Base-by-base conservation (phyloP, 2,329 filamentous ascomycete genomes). In the Albophoma yamanashiensis region DNA sequence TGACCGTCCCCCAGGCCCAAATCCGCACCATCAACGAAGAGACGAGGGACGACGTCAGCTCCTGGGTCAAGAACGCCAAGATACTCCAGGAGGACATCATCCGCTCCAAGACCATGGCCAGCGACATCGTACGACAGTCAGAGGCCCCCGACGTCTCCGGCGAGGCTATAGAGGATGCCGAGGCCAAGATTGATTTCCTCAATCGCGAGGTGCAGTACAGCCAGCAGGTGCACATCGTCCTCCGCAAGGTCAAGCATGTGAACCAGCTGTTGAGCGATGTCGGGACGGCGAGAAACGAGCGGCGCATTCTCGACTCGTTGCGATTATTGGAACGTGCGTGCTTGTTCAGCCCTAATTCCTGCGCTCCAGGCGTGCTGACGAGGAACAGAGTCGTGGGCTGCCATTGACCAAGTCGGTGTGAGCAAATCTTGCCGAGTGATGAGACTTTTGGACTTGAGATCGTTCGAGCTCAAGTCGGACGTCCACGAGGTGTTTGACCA, bases 41-140 rank as follows among this genome's bases (percentile, higher is more conserved):
- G 65, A 89, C 86, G 22, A 89, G 87, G 60, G 83, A 87, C 45
- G 89, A 95, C 68, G 88, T 96, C 57, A 89, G 91, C 69, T 83
- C 87, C 58, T 97, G 93, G 93, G 89, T 95, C 60, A 77, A 81
- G 58, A 91, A 94, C 72, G 91, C 92, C 56, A 91, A 91, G 73
- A 85, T 87, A 58, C 82, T 97, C 9, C 91, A 96, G 71, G 83
- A 87, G 63, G 93, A 97, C 69, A 93, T 97, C 64, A 85, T 90
- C 67, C 83, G 85, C 55, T 93, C 91, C 31, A 88, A 91, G 67
- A 82, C 84, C 20, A 86, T 92, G 42, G 92, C 93, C 27, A 87
- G 87, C 68, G 86, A 92, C 61, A 95, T 97, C 61, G 83, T 93
- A 6, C 82, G 86, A 53, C 84, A 91, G 67, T 87, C 92, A 58